Evolutionary conservation across 2,329 filamentous ascomycete genomes (phyloP).

Genomic region (Dactylellina parvicollis): DNA sequence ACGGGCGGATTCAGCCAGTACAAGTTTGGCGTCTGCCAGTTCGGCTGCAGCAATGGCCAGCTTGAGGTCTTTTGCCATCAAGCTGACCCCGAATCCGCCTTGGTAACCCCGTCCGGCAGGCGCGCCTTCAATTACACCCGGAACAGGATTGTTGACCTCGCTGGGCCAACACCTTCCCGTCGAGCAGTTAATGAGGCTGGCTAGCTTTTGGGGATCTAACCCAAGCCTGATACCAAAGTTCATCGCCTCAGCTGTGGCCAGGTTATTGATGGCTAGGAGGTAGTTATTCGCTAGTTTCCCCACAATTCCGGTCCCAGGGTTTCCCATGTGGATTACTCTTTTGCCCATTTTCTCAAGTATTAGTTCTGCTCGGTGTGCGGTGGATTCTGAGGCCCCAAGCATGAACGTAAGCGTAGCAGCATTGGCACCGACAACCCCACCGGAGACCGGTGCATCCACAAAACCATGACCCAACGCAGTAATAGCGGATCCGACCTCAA

Average conservation of each 20-base stretch:
- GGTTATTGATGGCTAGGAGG: slow-evolving; percentile 91
- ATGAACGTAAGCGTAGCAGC: slow-evolving; percentile 94
- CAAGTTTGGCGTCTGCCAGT: slow-evolving; percentile 73
- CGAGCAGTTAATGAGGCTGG: slow-evolving; percentile 88
- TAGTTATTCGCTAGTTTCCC: slow-evolving; percentile 99
- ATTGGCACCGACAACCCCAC: slow-evolving; percentile 88
- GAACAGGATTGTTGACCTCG: slow-evolving; percentile 94
- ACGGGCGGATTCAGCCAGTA: slow-evolving; percentile 71
- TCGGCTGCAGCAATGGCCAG: slow-evolving; percentile 77
- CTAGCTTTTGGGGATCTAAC: slow-evolving; percentile 72
- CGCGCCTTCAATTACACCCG: slow-evolving; percentile 64
- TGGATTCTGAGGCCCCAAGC: slow-evolving; percentile 70
- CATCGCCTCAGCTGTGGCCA: slow-evolving; percentile 74
- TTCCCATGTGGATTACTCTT: slow-evolving; percentile 84
- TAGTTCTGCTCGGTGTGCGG: slow-evolving; percentile 73
- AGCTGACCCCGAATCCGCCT: slow-evolving; percentile 78
- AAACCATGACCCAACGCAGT: slow-evolving; percentile 77
- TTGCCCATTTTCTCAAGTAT: slow-evolving; percentile 84
- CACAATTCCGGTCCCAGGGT: slow-evolving; percentile 83
- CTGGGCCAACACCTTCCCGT: slow-evolving; percentile 97
- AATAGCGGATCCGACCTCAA: slow-evolving; percentile 77
- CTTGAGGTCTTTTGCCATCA: slow-evolving; percentile 83
- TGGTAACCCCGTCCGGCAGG: slow-evolving; percentile 75
- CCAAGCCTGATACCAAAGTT: slow-evolving; percentile 72
- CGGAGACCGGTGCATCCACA: slow-evolving; percentile 96